Evolutionary conservation across 352 stramenopile species (phyloP).

Genomic region (Phytophthora europaea): DNA sequence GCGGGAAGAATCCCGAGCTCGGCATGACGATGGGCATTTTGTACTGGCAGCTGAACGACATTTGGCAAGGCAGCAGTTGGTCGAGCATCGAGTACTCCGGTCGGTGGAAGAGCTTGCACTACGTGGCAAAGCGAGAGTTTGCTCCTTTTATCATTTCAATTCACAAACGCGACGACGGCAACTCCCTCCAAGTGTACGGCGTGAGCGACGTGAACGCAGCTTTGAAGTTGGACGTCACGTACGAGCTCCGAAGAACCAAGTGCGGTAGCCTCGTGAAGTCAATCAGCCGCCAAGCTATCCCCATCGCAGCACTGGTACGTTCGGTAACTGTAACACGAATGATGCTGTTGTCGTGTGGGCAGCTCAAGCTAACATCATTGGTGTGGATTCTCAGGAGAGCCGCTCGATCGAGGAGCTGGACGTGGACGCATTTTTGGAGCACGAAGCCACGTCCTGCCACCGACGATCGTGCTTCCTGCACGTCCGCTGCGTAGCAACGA

Average conservation of each 20-base stretch:
- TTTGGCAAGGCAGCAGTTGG: slow-evolving; percentile 90
- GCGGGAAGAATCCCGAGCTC: slow-evolving; percentile 56
- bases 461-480: slow-evolving; percentile 66
- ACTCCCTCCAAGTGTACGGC: slow-evolving; percentile 46
- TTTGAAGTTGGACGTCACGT: slow-evolving; percentile 48
- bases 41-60: slow-evolving; percentile 92
- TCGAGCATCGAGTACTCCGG: slow-evolving; percentile 87
- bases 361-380: too few relatives aligned
- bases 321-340: background rate
- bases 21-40: slow-evolving; percentile 84
- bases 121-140: slow-evolving; percentile 76
- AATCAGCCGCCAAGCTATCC: slow-evolving; percentile 32
- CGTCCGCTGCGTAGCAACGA: slow-evolving; percentile 41
- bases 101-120: slow-evolving; percentile 86
- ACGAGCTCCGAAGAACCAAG: slow-evolving; percentile 53
- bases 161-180: slow-evolving; percentile 29
- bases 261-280: slow-evolving; percentile 58
- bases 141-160: slow-evolving; percentile 73
- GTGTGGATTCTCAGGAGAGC: slow-evolving; percentile 41
- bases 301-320: slow-evolving; percentile 51
- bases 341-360: too few relatives aligned
- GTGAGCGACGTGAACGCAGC: slow-evolving; percentile 61
- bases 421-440: slow-evolving; percentile 43
- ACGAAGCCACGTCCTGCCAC: slow-evolving; percentile 51
- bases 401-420: slow-evolving; percentile 40